Evolutionary conservation across 2,329 filamentous ascomycete species (phyloP), one percentile per base, ranked within the genome.

Genomic region (Botrytis medusae): DNA sequence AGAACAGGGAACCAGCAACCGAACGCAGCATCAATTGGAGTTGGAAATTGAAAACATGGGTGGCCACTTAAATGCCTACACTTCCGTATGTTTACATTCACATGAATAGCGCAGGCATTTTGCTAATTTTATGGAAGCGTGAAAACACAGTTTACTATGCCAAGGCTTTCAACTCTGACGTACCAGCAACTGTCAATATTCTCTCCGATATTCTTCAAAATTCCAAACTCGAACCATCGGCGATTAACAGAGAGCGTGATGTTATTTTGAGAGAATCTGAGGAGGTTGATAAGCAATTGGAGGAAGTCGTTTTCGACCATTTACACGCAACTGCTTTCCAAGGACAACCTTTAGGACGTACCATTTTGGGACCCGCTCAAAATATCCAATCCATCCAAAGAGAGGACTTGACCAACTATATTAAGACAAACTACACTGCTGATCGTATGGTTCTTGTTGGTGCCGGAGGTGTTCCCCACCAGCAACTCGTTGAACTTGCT

Each of bases 21-120:
- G 96, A 85, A 94, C 93, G 78, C 96, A 99, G 86, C 93, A 97
- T 84, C 96, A 99, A 87, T 89, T 99, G 83, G 96, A 99, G 88
- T 91, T 99, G 78, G 96, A 99, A 88, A 98, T 99, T 82, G 96
- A 99, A 89, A 99, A 99, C 87, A 98, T 99, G 93, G 96, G 96
- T 84, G 96, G 94, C 78, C 96, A 99, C 87, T 89, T 99, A 81
- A 99, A 99, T 86, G 96, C 96, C 84, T 99, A 99, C 88, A 99
- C 96, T 81, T 98, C 95, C 87, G 95, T 98, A 91, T 82, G 92
- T 80, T 74, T 85, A 79, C 80, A 74, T 63, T 40, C 42, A 72
- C 65, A 68, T 72, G 74, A 73, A 73, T 51, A 61, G 42, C 40
- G 62, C 29, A 68, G 57, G 72, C 54, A 44, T 54, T 54, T 71